Evolutionary conservation across 192 early-diverging fungal genomes (phyloP), one percentile per base, ranked within the genome.

Genomic region (Allomyces macrogynus): DNA sequence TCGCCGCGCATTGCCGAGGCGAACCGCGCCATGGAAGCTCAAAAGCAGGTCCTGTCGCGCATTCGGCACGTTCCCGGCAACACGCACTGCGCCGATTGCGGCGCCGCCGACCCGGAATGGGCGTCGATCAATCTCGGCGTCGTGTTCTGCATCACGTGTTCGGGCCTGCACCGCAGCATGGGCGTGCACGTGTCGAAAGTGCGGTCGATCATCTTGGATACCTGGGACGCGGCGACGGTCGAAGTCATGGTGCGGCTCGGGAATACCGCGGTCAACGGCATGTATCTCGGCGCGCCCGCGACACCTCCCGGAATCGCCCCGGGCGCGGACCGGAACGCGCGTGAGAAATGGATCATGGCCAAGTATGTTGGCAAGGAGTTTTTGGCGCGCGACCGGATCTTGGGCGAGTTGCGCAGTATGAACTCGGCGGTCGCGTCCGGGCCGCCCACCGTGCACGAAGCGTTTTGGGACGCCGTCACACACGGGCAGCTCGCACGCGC

Each of bases 161-260:
- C 89, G 27, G 92, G 92, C 24, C 87, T 92, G 54, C 92, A 95
- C 70, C 86, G 92, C 66, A 89, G 90, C 57, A 69, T 95, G 9
- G 92, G 92, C 8, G 85, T 89, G 10, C 90, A 92, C 73, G 82
- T 95, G 16, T 87, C 85, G 67, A 91, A 91, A 72, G 87, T 91
- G 60, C 76, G 88, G 61, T 90, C 89, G 1, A 69, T 94, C 60
- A 81, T 79, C 23, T 73, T 94, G 64, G 91, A 94, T 72, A 84
- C 87, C 67, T 92, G 89, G 92, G 88, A 91, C 66, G 80, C 82
- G 0, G 88, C 91, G 65, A 69, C 67, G 26, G 66, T 76, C 43
- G 75, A 85, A 65, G 75, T 86, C 12, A 89, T 95, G 86, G 71
- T 84, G 32, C 73, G 76, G 23, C 72, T 95, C n/a, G 90, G 92